Evolutionary conservation across 2,329 filamentous ascomycete genomes (phyloP).

Genomic region (Endoconidiophora laricicola): DNA sequence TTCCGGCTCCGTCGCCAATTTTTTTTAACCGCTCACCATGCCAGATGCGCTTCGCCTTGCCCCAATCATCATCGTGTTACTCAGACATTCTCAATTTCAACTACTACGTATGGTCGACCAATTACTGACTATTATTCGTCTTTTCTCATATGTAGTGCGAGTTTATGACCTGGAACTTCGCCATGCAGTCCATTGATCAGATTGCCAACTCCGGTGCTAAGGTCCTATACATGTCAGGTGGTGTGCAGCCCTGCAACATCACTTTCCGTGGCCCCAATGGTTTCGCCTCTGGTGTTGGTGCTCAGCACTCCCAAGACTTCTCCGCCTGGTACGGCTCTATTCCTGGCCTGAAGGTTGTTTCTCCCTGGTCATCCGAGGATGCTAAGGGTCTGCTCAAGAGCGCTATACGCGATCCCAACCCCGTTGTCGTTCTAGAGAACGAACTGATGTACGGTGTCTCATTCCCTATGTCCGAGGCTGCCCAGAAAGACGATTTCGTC

Average conservation of each 20-base stretch:
- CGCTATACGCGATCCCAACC: conserved; percentile 95
- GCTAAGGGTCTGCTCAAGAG: conserved; percentile 97
- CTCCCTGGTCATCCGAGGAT: conserved; percentile 92
- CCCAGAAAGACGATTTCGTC: conserved; percentile 92
- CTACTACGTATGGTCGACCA: background rate
- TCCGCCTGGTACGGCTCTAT: conserved; percentile 98
- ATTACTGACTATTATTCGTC: conserved; percentile 6
- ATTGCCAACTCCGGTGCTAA: conserved; percentile 98
- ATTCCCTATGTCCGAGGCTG: conserved; percentile 95
- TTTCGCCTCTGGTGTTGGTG: conserved; percentile 86
- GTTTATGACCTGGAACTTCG: conserved; percentile 99
- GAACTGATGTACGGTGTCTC: conserved; percentile 81
- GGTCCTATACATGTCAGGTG: conserved; percentile 99
- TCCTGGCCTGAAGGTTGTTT: conserved; percentile 90
- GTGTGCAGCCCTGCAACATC: conserved; percentile 98
- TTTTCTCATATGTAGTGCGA: conserved; percentile 50
- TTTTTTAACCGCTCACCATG: background rate
- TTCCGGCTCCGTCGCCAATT: background rate
- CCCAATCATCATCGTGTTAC: background rate
- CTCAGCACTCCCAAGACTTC: conserved; percentile 98
- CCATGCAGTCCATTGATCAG: conserved; percentile 99
- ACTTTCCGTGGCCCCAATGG: conserved; percentile 99
- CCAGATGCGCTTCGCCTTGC: background rate
- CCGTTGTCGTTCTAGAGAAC: conserved; percentile 80
- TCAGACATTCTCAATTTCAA: too few relatives aligned